Evolutionary conservation across 208 protist genomes (phyloP).

Genomic region (Jaenimonas drosophilae): DNA sequence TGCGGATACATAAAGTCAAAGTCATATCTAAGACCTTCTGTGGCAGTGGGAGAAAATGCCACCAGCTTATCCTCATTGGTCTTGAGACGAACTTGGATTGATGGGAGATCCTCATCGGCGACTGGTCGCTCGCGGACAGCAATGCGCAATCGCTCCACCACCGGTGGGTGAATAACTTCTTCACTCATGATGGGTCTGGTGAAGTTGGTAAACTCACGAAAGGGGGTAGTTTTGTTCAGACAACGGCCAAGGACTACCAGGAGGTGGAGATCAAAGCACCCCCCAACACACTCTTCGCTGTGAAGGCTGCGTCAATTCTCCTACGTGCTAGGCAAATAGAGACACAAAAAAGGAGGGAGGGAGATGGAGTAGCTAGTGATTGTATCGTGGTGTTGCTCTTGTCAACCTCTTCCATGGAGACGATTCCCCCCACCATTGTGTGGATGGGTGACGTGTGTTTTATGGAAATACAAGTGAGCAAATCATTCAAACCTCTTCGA

Average conservation of each 20-base stretch:
- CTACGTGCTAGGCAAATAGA: background rate
- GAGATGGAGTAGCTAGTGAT: constrained; percentile 3
- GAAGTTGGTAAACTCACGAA: background rate
- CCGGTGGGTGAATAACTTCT: constrained; percentile 25
- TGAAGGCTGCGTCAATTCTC: background rate
- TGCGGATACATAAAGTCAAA: constrained; percentile 86
- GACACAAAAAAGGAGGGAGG: background rate
- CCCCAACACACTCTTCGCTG: too few relatives aligned
- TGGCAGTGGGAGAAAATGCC: constrained; percentile 45
- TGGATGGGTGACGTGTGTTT: background rate
- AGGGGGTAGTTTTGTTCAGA: too few relatives aligned
- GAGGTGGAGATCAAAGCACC: too few relatives aligned
- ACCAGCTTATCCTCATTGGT: constrained; percentile 70
- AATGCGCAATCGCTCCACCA: constrained; percentile 64
- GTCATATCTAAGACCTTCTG: constrained; percentile 80
- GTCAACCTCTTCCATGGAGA: too few relatives aligned
- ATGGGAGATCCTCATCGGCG: constrained; percentile 41
- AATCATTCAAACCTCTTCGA: constrained; percentile 2
- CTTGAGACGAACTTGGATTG: constrained; percentile 46
- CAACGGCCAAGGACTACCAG: too few relatives aligned
- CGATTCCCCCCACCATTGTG: background rate
- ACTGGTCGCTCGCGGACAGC: constrained; percentile 69
- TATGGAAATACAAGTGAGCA: constrained; percentile 3
- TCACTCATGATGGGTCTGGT: background rate
- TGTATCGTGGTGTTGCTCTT: background rate